phyloP scores from a whole-genome alignment of 345 rosid species.

The Linum trigynum region DNA sequence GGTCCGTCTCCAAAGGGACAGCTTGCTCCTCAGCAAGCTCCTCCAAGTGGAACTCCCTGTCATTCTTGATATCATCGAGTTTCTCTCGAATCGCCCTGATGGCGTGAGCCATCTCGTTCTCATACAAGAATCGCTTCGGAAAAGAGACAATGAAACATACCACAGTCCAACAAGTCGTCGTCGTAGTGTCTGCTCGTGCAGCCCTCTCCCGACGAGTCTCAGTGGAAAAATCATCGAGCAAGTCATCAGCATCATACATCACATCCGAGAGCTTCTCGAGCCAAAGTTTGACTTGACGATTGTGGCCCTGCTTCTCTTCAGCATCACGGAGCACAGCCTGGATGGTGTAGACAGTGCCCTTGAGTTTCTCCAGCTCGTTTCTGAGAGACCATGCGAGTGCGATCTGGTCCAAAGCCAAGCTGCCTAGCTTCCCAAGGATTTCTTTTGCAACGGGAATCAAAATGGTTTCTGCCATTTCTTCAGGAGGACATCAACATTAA shows the following conservation, averaged over 20 bases:
- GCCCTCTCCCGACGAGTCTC: background rate
- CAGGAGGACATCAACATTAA: no score
- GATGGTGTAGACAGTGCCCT: background rate
- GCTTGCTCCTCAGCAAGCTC: background rate
- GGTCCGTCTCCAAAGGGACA: conserved; percentile 12
- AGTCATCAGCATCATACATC: conserved; percentile 15
- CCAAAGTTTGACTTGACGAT: no score
- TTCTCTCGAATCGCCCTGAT: conserved; percentile 11
- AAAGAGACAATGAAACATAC: no score
- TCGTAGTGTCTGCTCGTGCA: background rate
- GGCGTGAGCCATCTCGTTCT: conserved; percentile 8
- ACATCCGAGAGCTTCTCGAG: conserved; percentile 10
- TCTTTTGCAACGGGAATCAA: no score
- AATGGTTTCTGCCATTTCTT: no score
- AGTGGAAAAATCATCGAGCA: conserved; percentile 17
- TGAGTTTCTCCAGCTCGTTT: no score
- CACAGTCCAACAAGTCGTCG: no score
- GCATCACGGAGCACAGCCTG: conserved; percentile 21
- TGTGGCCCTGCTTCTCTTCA: conserved; percentile 8
- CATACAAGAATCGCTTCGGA: background rate
- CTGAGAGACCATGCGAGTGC: no score
- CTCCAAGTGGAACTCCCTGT: conserved; percentile 13
- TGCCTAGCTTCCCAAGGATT: no score
- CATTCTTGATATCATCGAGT: conserved; percentile 12
- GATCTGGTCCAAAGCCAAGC: no score